Evolutionary conservation across 495 filamentous ascomycete species (phyloP), one percentile per base, ranked within the genome.

Genomic region (Neurospora sp.): DNA sequence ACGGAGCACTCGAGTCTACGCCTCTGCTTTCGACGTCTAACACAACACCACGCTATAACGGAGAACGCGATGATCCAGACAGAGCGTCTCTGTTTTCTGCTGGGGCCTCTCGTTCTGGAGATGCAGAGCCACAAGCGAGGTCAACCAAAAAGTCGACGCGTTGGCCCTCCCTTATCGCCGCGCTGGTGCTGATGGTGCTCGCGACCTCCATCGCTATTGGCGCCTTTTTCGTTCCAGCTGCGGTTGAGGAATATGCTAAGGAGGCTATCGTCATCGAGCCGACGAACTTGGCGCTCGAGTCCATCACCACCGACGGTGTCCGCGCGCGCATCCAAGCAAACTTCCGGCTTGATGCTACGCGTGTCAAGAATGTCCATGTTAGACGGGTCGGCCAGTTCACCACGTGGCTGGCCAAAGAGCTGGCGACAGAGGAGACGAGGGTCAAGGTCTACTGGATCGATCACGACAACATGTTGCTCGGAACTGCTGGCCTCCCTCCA

Each of bases 371-470:
- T 73, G 85, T 87, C 39, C 81, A 89, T 71, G 88, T 96, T 35
- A 86, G 94, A 73, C 88, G 90, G 73, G 77, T 98, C 46, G 96
- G 96, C 59, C 87, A 86, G 41, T 86, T 92, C 40, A 89, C 89
- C n/a, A 94, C 93, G 7, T 96, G 93, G 92, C 87, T 99, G 75
- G 91, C 91, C 18, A 83, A 84, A 71, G 85, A 92, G 75, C 88
- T 94, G 37, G 90, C 93, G 72, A 93, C 85, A 3, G 87, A 89
- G 18, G 79, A 89, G 73, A 91, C 93, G 1, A 86, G 88, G 71
- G 88, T 97, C 31, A 83, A 91, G 42, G 90, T 98, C 2, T 93
- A 91, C 77, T 83, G 97, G 54, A 95, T 94, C 10, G 92, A 97
- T 71, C 97, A 97, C 77, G 89, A 87, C 5, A 89, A 94, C 79